Percentiles rank a stretch among this genome's conserved stretches.
Evolutionary conservation across 176 grass and related monocot genomes (phyloP).

Genomic region (Triticum monococcum): DNA sequence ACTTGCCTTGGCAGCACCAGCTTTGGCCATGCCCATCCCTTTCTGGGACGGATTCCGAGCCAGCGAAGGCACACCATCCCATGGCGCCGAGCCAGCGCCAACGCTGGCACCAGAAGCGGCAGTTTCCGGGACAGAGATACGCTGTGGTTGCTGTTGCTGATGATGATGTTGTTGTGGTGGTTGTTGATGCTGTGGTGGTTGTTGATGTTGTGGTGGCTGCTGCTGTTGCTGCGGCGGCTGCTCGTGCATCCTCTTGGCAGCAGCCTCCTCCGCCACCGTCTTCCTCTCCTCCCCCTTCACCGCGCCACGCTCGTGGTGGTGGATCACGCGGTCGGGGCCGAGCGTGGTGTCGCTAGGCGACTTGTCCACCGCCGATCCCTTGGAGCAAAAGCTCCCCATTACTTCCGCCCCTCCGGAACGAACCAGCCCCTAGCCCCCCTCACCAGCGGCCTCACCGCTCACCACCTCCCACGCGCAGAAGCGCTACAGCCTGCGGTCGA

Average conservation of each 20-base stretch:
- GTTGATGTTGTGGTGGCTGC: conserved; percentile 5
- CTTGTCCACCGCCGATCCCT: conserved; percentile 83
- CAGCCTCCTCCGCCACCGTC: conserved; percentile 18
- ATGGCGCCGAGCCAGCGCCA: not conserved
- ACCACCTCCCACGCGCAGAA: conserved; percentile 5
- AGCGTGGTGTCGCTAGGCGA: conserved; percentile 93
- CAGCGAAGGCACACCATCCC: conserved; percentile 53
- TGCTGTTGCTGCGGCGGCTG: conserved; percentile 5
- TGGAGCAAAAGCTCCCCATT: conserved; percentile 89
- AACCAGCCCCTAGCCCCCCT: conserved; percentile 20
- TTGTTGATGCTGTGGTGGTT: not conserved
- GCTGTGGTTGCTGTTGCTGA: conserved; percentile 9
- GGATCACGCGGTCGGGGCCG: conserved; percentile 42
- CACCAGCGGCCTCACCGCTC: not conserved
- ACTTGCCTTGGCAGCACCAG: conserved; percentile 64
- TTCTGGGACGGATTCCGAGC: conserved; percentile 67
- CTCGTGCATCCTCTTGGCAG: conserved; percentile 57
- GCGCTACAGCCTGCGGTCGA: conserved; percentile 28
- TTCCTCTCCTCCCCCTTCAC: conserved; percentile 32
- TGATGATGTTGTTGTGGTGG: not conserved
- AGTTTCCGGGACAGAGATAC: not conserved
- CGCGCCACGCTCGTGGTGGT: conserved; percentile 29
- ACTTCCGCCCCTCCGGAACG: not conserved
- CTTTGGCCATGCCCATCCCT: conserved; percentile 54
- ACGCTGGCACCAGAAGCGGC: not conserved